Evolutionary conservation across 225 moss, liverwort and hornwort genomes (phyloP).

Genomic region (Neckera pumila): DNA sequence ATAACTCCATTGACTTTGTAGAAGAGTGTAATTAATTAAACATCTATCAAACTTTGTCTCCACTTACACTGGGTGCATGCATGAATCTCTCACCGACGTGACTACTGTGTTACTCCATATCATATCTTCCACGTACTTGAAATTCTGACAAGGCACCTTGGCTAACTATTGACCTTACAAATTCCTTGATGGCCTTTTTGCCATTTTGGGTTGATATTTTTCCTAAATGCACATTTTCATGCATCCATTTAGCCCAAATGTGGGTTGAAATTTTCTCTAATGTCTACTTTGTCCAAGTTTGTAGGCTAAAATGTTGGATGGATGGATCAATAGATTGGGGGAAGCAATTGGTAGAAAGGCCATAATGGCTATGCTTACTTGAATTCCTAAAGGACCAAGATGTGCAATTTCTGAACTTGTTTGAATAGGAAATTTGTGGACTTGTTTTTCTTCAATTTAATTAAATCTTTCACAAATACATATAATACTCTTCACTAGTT

Average conservation of each 20-base stretch:
- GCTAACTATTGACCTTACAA: too few relatives aligned
- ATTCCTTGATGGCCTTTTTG: too few relatives aligned
- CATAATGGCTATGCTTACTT: neutral
- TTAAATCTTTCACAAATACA: rapidly evolving
- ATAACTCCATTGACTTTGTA: neutral
- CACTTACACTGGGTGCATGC: neutral
- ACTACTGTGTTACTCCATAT: neutral
- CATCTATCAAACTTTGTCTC: neutral
- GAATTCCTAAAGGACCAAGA: neutral
- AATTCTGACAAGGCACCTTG: too few relatives aligned
- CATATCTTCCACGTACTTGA: neutral
- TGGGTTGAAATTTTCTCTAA: too few relatives aligned
- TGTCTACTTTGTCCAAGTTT: too few relatives aligned
- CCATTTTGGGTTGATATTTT: too few relatives aligned
- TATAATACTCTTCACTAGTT: neutral
- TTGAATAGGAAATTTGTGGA: neutral
- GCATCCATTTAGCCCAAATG: too few relatives aligned
- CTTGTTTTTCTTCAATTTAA: neutral
- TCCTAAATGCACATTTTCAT: too few relatives aligned
- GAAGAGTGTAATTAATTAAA: neutral
- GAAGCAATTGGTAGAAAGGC: too few relatives aligned
- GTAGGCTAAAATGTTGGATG: too few relatives aligned
- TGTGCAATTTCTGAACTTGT: neutral
- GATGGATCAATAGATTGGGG: too few relatives aligned
- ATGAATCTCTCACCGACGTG: neutral